Evolutionary conservation across 805 yeast species (phyloP).

Genomic region (Candida stauntonica): DNA sequence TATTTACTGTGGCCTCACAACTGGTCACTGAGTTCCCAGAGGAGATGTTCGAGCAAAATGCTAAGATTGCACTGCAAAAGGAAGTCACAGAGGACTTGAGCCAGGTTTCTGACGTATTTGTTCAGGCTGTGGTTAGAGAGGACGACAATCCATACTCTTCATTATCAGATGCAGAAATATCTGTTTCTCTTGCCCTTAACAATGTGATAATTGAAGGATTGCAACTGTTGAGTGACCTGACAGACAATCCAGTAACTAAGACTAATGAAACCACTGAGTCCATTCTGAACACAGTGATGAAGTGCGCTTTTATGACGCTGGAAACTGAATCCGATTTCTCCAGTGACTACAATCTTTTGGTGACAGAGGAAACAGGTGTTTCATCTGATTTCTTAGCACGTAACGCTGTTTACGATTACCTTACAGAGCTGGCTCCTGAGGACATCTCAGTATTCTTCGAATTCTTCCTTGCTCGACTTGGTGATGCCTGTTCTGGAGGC

Average conservation of each 20-base stretch:
- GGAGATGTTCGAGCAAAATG: constrained; percentile 16
- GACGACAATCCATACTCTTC: constrained; percentile 5
- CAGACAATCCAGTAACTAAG: constrained; percentile 9
- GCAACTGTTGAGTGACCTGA: constrained; percentile 29
- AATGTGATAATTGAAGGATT: constrained; percentile 31
- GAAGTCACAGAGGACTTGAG: constrained; percentile 16
- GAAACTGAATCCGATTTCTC: constrained; percentile 45
- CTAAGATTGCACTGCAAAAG: constrained; percentile 10
- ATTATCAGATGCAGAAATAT: constrained; percentile 16
- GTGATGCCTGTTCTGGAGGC: neutral
- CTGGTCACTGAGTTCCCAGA: constrained; percentile 24
- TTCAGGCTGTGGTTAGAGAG: constrained; percentile 13
- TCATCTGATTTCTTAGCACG: constrained; percentile 52
- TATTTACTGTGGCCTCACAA: constrained; percentile 17
- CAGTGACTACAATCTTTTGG: constrained; percentile 62
- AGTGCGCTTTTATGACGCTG: constrained; percentile 16
- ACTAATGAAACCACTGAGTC: neutral
- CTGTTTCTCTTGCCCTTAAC: constrained; percentile 15
- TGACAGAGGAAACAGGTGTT: constrained; percentile 71
- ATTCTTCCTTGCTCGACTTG: constrained; percentile 8
- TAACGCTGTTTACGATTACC: constrained; percentile 53
- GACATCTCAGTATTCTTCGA: constrained; percentile 32
- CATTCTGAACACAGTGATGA: constrained; percentile 16
- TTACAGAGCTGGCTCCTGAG: constrained; percentile 42
- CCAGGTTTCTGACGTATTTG: constrained; percentile 11